Conservation (phyloP, 78 protist species). For the Speleostelium caveatum region DNA sequence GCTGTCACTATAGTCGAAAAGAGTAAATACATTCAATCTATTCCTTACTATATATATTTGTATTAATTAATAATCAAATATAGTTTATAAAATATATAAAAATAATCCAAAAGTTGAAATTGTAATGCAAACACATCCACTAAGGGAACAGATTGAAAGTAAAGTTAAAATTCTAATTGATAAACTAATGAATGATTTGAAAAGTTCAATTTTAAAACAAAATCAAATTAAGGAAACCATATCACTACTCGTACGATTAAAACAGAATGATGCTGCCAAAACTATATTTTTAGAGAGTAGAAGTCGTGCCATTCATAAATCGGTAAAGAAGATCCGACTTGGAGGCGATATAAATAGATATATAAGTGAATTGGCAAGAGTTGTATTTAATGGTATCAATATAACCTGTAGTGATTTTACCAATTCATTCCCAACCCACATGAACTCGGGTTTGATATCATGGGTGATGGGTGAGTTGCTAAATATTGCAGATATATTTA, state of each 20-base stretch:
- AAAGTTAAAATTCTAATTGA: conserved; percentile 41
- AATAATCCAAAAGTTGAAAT: conserved; percentile 73
- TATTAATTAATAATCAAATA: too few species aligned
- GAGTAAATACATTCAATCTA: too few species aligned
- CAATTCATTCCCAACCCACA: conserved; percentile 56
- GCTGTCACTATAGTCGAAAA: conserved; percentile 60
- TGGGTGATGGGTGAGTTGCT: conserved; percentile 47
- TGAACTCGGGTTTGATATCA: conserved; percentile 52
- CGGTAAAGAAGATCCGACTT: conserved; percentile 14
- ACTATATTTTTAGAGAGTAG: conserved; percentile 65
- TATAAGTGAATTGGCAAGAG: conserved; percentile 36
- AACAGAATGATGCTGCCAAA: conserved; percentile 57
- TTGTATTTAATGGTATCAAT: conserved; percentile 41
- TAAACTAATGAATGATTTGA: conserved; percentile 38
- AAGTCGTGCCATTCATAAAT: conserved; percentile 11
- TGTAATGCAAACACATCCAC: conserved; percentile 79
- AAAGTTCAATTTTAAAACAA: conserved; percentile 51
- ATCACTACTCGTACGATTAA: conserved; percentile 43
- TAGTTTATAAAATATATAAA: conserved; percentile 56
- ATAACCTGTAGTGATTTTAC: conserved; percentile 61
- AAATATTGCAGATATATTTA: conserved; percentile 25
- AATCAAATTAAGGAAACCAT: conserved; percentile 69
- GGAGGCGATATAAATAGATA: conserved; percentile 51
- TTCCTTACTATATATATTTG: too few species aligned
- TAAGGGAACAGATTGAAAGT: conserved; percentile 46